Evolutionary conservation across 768 basidiomycete genomes (phyloP), one percentile per base, ranked within the genome.

Genomic region (Mrakia hoshinonis): DNA sequence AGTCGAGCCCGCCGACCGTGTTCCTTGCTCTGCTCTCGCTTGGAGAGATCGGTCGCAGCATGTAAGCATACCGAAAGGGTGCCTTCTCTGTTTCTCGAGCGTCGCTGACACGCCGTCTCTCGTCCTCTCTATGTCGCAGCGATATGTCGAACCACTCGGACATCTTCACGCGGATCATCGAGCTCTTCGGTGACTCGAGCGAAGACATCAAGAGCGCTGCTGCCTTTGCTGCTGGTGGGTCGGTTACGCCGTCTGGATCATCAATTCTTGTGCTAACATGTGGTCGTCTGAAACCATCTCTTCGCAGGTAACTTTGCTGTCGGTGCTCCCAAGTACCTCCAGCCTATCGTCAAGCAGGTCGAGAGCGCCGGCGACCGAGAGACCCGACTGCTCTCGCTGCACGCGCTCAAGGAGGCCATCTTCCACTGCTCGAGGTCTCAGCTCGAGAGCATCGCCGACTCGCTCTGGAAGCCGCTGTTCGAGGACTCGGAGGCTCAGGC

Each of bases 321-420:
- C 49, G 96, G 96, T 5, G 92, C 76, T 82, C 94, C 29, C 85
- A 87, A 87, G 76, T 96, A 92, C 85, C 83, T 98, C 4, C 92
- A 92, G 34, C 83, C 83, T 6, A 89, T 98, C 74, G 85, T 96
- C 75, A 87, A 87, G 75, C 84, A 91, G 74, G 78, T 82, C 72
- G 76, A 77, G 18, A 66, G 54, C 84, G 91, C 79, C 84, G 63
- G 82, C 13, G 87, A 92, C 77, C 83, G 85, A 12, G 87, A 88
- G 80, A 92, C 88, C 76, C 86, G 92, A 12, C 79, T 98, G 39
- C 81, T 97, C 29, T 87, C 92, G 12, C 83, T 99, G 31, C 92
- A 98, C 76, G 91, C 95, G 12, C 82, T 97, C 63, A 96, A 96
- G 80, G 95, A 97, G 84, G 91, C 95, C 60, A 92, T 98, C 69